Evolutionary conservation across 768 basidiomycete genomes (phyloP).

Genomic region (Pleurotus pulmonarius): DNA sequence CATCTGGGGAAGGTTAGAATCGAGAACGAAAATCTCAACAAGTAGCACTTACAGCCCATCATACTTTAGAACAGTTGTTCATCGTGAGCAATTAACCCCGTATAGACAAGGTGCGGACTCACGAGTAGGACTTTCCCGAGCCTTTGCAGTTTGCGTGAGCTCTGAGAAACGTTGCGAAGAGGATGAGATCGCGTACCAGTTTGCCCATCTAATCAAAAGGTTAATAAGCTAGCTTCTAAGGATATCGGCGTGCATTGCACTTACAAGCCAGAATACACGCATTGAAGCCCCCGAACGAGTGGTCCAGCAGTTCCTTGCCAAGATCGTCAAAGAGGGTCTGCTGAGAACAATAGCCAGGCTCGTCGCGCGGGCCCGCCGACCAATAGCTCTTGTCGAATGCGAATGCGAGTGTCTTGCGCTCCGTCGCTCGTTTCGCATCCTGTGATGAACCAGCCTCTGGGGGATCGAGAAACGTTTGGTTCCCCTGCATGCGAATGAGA

Average conservation of each 20-base stretch:
- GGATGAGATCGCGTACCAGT: conserved; percentile 56
- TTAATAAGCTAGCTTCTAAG: background rate
- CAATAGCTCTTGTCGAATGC: conserved; percentile 98
- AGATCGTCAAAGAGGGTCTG: conserved; percentile 93
- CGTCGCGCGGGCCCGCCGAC: conserved; percentile 89
- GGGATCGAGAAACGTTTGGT: conserved; percentile 89
- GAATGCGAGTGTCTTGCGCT: conserved; percentile 87
- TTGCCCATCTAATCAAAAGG: conserved; percentile 57
- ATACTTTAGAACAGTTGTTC: conserved; percentile 49
- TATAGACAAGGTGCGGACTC: conserved; percentile 19
- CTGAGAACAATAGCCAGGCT: conserved; percentile 89
- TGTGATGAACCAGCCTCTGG: conserved; percentile 72
- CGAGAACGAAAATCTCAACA: conserved; percentile 1
- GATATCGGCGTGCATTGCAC: conserved; percentile 29
- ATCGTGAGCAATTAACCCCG: background rate
- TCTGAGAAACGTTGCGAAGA: conserved; percentile 2
- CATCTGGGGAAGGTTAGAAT: conserved; percentile 47
- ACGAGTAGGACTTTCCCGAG: conserved; percentile 93
- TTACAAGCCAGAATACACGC: conserved; percentile 98
- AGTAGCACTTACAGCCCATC: conserved; percentile 81
- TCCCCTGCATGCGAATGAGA: conserved; percentile 93
- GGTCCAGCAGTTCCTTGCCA: conserved; percentile 91
- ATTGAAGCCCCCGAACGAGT: conserved; percentile 95
- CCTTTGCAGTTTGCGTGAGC: conserved; percentile 37
- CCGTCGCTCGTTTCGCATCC: conserved; percentile 77